Conservation (phyloP, 305 asterid genomes). For the Solanum hybrid region DNA sequence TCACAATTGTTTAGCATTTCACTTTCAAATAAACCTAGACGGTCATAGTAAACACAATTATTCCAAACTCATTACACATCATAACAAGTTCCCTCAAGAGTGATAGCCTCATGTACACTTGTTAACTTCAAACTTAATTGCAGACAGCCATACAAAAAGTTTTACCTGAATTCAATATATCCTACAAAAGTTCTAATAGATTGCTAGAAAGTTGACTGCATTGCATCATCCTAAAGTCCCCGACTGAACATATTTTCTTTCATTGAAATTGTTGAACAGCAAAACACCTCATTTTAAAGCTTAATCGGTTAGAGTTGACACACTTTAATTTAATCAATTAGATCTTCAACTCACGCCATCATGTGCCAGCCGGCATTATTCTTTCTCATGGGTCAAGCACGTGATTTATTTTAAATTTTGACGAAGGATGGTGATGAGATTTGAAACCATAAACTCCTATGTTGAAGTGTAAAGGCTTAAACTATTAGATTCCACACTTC, state of each 20-base stretch:
- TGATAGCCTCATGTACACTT: neutral
- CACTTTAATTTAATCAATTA: neutral
- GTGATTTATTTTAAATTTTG: neutral
- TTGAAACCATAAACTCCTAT: neutral
- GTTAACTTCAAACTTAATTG: neutral
- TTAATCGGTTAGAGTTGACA: neutral
- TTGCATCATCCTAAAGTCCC: neutral
- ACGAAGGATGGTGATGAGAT: neutral
- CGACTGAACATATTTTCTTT: neutral
- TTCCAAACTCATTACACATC: neutral
- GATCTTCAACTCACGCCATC: neutral
- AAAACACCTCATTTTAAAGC: neutral
- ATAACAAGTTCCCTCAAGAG: neutral
- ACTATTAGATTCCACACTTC: neutral
- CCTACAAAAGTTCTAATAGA: neutral
- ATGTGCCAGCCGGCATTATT: neutral
- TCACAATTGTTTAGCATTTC: neutral
- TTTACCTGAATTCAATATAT: neutral
- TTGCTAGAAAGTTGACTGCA: neutral
- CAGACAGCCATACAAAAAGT: neutral
- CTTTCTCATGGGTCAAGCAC: neutral
- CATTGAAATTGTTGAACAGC: neutral
- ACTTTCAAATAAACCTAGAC: neutral
- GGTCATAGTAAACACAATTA: neutral
- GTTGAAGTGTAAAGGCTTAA: neutral